Percentiles rank a stretch among this genome's conserved stretches.
Conservation (phyloP, 352 stramenopile species). For the Thraustochytrium sp. region DNA sequence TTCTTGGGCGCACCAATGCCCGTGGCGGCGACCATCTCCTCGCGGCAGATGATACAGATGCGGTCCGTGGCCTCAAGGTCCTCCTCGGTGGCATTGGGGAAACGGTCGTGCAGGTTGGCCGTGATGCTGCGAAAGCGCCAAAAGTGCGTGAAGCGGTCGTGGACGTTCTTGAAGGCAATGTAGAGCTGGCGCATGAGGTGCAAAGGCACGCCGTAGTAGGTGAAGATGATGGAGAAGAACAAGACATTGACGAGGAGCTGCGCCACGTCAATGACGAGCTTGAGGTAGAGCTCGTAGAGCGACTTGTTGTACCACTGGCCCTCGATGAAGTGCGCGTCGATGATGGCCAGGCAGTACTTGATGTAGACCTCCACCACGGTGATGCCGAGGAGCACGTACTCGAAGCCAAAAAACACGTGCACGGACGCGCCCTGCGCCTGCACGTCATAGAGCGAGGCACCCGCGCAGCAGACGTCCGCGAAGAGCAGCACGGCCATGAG, state of each 20-base stretch:
- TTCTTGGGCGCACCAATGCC: constrained; percentile 78
- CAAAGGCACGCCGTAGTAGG: constrained; percentile 79
- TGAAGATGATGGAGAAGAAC: constrained; percentile 83
- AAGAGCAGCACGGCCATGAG: constrained; percentile 45
- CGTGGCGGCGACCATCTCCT: constrained; percentile 65
- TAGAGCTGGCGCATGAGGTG: constrained; percentile 78
- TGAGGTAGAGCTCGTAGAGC: constrained; percentile 80
- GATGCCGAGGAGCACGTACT: constrained; percentile 89
- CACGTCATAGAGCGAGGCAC: constrained; percentile 67
- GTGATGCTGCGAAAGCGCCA: constrained; percentile 86
- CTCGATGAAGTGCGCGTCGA: constrained; percentile 66
- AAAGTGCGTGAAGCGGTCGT: constrained; percentile 33
- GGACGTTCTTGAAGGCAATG: constrained; percentile 57
- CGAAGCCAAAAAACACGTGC: constrained; percentile 92
- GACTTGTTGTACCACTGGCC: constrained; percentile 78
- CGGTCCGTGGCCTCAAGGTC: constrained; percentile 84
- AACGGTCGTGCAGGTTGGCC: constrained; percentile 88
- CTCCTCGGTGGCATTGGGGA: constrained; percentile 84
- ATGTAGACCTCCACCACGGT: constrained; percentile 73
- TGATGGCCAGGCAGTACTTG: constrained; percentile 80
- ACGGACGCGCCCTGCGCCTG: constrained; percentile 76
- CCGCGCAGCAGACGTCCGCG: constrained; percentile 26
- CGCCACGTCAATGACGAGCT: constrained; percentile 73
- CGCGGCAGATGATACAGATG: constrained; percentile 51
- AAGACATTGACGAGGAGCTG: constrained; percentile 28